A percentile compares a stretch with the other conserved stretches of the same genome.
phyloP scores from a whole-genome alignment of 148 eudicot genomes.

The Rhododendron simsii region DNA sequence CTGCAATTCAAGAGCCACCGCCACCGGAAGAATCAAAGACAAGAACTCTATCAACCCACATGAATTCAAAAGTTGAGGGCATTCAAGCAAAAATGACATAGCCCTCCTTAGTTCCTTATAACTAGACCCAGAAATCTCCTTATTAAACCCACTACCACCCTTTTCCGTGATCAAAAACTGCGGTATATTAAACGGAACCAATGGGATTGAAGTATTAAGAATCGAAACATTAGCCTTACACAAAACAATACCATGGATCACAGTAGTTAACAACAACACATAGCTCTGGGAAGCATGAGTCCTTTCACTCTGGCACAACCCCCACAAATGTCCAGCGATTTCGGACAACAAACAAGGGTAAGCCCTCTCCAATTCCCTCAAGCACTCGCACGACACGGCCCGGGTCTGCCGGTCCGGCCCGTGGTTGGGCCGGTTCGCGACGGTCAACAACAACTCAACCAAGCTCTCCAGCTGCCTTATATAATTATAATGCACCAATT shows the following conservation, averaged over 20 bases:
- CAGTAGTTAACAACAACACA: conserved; percentile 46
- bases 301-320: conserved; percentile 69
- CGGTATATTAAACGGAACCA: conserved; percentile 74
- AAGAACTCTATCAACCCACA: conserved; percentile 73
- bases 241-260: conserved; percentile 45
- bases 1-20: conserved; percentile 68
- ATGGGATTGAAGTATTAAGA: conserved; percentile 43
- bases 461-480: conserved; percentile 35
- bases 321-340: conserved; percentile 68
- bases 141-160: conserved; percentile 15
- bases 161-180: conserved; percentile 25
- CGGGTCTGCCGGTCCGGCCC: conserved; percentile 72
- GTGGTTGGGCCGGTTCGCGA: conserved; percentile 80
- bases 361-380: conserved; percentile 75
- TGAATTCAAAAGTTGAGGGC: conserved; percentile 61
- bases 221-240: conserved; percentile 39
- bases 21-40: conserved; percentile 56
- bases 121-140: conserved; percentile 33
- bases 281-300: conserved; percentile 77
- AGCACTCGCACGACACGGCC: conserved; percentile 76
- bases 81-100: conserved; percentile 78
- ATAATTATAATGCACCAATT: not conserved
- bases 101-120: conserved; percentile 71
- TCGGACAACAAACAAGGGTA: conserved; percentile 70
- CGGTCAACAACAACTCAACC: conserved; percentile 53